Evolutionary conservation across 2,329 filamentous ascomycete species (phyloP).

Genomic region (Paraphoma sp.): DNA sequence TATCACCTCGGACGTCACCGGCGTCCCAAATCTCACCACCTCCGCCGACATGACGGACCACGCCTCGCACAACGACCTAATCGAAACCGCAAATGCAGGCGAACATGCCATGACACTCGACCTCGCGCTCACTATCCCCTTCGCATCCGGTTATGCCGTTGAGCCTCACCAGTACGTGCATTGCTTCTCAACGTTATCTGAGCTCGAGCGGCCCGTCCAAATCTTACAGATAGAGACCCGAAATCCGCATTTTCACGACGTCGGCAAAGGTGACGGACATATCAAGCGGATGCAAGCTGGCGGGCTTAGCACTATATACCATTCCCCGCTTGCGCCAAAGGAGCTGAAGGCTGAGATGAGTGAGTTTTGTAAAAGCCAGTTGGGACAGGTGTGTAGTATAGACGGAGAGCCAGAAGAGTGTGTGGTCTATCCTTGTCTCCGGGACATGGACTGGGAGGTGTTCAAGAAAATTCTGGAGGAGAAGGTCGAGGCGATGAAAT

Average conservation of each 20-base stretch:
- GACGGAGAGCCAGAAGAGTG: background rate
- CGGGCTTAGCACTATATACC: slow-evolving; percentile 21
- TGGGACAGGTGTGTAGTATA: background rate
- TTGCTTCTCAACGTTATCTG: too few relatives aligned
- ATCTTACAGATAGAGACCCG: slow-evolving; percentile 21
- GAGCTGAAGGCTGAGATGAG: slow-evolving; percentile 9
- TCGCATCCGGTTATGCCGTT: slow-evolving; percentile 23
- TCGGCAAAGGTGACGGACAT: slow-evolving; percentile 14
- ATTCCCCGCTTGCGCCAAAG: slow-evolving; percentile 6
- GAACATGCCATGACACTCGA: slow-evolving; percentile 22
- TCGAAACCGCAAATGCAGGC: slow-evolving; percentile 21
- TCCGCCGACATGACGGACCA: background rate
- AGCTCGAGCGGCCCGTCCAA: background rate
- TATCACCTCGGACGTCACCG: too few relatives aligned
- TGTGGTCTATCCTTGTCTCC: background rate
- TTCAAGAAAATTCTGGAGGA: background rate
- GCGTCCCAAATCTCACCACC: background rate
- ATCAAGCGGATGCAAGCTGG: slow-evolving; percentile 18
- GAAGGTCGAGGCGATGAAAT: background rate
- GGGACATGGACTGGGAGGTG: background rate
- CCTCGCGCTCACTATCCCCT: slow-evolving; percentile 16
- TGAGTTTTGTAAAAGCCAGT: slow-evolving; percentile 2
- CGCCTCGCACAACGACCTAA: background rate
- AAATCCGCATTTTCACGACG: slow-evolving; percentile 21
- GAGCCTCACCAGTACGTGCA: slow-evolving; percentile 21